Evolutionary conservation across 495 filamentous ascomycete species (phyloP), one percentile per base, ranked within the genome.

Genomic region (Penicillium pulvis): DNA sequence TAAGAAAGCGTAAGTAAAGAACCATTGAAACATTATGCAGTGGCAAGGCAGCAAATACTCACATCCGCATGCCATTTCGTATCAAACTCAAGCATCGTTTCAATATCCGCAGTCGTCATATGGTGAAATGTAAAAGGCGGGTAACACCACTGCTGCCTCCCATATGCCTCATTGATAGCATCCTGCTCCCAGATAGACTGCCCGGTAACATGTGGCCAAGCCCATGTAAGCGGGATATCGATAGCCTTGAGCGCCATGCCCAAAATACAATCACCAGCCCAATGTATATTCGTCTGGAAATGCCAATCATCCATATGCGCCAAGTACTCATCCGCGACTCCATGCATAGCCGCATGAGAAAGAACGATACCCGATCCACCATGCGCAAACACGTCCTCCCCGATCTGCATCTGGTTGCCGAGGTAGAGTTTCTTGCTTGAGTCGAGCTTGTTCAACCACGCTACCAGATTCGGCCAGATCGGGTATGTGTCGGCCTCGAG

Each of bases 401-500:
- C 70, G 20, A 78, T 77, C 59, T 73, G 72, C 74, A 83, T 77
- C 71, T 81, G 75, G 44, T 73, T 75, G 0, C 85, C 85, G 28
- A 87, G 72, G 65, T 88, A 88, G 26, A 77, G 61, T 33, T 78
- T 72, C 19, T 75, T 59, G 8, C 69, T 56, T 11, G 78, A 71
- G 57, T 85, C 78, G 10, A 88, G 71, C 28, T 71, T 70, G 20
- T 56, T 64, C 28, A 89, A 64, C 71, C 83, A 87, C n/a, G 71
- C 74, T 31, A 87, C 72, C 52, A 89, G 65, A 49, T 83, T 87
- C 62, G 80, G 74, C 85, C 85, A 88, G 46, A 87, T 72, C 24
- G 86, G 63, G 62, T 87, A 89, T 1, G 86, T 87, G 66, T 90
- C 87, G 0, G 83, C 82, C 58, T 89, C 87, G 64, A 87, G 80